Conservation (phyloP, 225 moss, liverwort and hornwort species). For the Neckera pumila region DNA sequence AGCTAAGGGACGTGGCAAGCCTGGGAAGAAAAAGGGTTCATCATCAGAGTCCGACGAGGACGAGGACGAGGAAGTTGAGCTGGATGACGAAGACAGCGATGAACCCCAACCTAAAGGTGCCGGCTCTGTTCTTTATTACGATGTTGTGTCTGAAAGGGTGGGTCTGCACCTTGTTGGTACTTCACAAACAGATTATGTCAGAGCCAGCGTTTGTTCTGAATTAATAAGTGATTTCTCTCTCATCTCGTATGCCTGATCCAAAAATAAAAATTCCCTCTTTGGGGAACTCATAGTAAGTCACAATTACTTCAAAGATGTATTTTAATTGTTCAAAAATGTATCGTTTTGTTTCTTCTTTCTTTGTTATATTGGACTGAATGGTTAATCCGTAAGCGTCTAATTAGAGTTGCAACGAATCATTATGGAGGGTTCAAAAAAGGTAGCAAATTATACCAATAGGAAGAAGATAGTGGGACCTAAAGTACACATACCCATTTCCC, state of each 20-base stretch:
- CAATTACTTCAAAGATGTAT: background rate
- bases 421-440: background rate
- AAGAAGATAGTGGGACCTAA: background rate
- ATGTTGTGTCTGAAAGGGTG: background rate
- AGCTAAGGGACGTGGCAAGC: constrained; percentile 41
- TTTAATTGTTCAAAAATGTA: background rate
- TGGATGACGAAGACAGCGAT: constrained; percentile 27
- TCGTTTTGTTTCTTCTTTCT: background rate
- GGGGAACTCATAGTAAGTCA: background rate
- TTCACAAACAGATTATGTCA: background rate
- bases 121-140: background rate
- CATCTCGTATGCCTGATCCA: background rate
- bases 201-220: background rate
- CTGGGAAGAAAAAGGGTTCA: constrained; percentile 41
- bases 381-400: background rate
- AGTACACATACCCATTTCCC: background rate
- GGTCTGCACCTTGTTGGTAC: background rate
- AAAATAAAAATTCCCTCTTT: background rate
- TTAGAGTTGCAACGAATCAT: background rate
- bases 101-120: constrained; percentile 49
- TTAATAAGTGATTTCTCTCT: background rate
- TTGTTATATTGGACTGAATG: background rate
- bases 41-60: constrained; percentile 45
- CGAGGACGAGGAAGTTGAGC: constrained; percentile 31
- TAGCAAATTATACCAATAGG: background rate